Percentiles rank a stretch among this genome's conserved stretches.
These are phyloP conservation scores for Lachancea cidri DNA, from an alignment of 805 yeast species.

Conservation along the genomic window DNA sequence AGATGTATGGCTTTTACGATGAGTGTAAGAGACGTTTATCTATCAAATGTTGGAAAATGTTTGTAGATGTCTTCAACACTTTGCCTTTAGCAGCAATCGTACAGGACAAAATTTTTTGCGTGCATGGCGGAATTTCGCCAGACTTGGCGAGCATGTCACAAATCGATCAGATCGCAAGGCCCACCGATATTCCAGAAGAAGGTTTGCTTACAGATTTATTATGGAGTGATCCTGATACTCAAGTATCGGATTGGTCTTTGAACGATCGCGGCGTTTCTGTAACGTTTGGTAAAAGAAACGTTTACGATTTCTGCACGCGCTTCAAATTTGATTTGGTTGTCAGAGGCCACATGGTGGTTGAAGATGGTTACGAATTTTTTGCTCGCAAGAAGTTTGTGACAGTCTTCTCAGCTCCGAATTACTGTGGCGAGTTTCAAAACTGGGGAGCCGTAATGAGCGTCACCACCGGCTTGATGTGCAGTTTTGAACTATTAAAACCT, in stretches of 20 bases:
- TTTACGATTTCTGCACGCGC: slow-evolving; percentile 55
- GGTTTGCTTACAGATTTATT: slow-evolving; percentile 92
- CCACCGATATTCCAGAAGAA: slow-evolving; percentile 86
- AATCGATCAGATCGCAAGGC: slow-evolving; percentile 64
- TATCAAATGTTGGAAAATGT: slow-evolving; percentile 57
- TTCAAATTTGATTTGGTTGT: slow-evolving; percentile 72
- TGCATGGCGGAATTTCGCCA: slow-evolving; percentile 94
- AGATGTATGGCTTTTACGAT: slow-evolving; percentile 85
- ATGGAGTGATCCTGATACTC: slow-evolving; percentile 89
- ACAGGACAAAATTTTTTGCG: slow-evolving; percentile 92
- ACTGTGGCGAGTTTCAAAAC: slow-evolving; percentile 75
- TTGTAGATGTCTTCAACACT: slow-evolving; percentile 75
- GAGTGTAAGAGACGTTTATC: slow-evolving; percentile 87
- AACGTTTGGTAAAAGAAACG: slow-evolving; percentile 66
- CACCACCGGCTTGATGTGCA: slow-evolving; percentile 60
- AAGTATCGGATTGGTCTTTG: slow-evolving; percentile 57
- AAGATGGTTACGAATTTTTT: slow-evolving; percentile 82
- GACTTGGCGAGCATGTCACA: slow-evolving; percentile 69
- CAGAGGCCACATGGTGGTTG: slow-evolving; percentile 86
- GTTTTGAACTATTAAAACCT: slow-evolving; percentile 67
- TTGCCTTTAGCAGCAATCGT: slow-evolving; percentile 89
- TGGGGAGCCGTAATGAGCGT: slow-evolving; percentile 80
- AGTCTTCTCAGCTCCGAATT: slow-evolving; percentile 77
- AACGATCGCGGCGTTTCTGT: slow-evolving; percentile 82
- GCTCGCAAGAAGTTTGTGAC: slow-evolving; percentile 70